Percentiles rank a stretch among this genome's conserved stretches.
These are phyloP conservation scores for Physcomitrium patens DNA, from an alignment of 225 moss, liverwort and hornwort genomes.

Conservation along the genomic window DNA sequence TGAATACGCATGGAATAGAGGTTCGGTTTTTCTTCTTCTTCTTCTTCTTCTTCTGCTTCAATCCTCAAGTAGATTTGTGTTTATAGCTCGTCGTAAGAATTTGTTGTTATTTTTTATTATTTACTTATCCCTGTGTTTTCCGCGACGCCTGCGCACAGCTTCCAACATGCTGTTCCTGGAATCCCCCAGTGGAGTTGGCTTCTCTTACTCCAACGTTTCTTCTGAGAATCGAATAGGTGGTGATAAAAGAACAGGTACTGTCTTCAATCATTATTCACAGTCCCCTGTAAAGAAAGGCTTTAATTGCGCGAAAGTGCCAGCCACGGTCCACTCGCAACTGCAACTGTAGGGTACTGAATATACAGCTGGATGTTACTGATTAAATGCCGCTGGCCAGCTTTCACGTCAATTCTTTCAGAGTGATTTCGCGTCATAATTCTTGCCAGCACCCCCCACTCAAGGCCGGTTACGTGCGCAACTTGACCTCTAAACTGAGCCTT, in stretches of 20 bases:
- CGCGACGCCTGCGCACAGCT: conserved; percentile 26
- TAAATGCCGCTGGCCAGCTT: neutral
- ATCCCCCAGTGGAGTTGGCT: conserved; percentile 82
- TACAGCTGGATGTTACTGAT: neutral
- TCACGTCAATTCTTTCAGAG: neutral
- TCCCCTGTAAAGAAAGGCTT: neutral
- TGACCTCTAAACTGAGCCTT: neutral
- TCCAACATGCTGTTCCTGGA: conserved; percentile 79
- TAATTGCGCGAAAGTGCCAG: neutral
- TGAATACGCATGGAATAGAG: conserved; percentile 52
- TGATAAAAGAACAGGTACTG: conserved; percentile 59
- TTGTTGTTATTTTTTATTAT: no score
- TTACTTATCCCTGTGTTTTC: neutral
- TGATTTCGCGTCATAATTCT: neutral
- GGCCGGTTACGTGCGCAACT: neutral
- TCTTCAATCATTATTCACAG: neutral
- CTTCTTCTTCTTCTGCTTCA: neutral
- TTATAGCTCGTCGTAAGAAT: neutral
- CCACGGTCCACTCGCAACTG: neutral
- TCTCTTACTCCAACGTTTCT: conserved; percentile 70
- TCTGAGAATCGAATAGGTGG: conserved; percentile 68
- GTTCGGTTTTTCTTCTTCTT: conserved; percentile 4
- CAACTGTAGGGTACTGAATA: neutral
- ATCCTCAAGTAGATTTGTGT: neutral
- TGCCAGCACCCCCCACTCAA: neutral